A percentile compares a stretch with the other conserved stretches of the same genome.
Conservation (phyloP, 2,329 filamentous ascomycete species). For the Acrocalymma vagum region DNA sequence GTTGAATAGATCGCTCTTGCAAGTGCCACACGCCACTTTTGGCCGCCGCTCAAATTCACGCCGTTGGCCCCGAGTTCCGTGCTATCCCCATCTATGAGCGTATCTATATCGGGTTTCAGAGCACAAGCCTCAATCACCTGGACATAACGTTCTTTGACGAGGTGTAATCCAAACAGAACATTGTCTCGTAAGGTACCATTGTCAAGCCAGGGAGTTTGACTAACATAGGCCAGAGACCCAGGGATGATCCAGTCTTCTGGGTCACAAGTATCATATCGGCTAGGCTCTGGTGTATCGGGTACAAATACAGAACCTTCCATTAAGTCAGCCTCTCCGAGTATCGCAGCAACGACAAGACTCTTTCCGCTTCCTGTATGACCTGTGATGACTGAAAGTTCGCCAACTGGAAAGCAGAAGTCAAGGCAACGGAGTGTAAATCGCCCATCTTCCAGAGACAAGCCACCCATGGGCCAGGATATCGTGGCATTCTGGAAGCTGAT, state of each 20-base stretch:
- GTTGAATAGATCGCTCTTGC: constrained; percentile 53
- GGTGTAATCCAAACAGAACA: constrained; percentile 8
- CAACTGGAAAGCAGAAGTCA: constrained; percentile 71
- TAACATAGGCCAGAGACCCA: constrained; percentile 75
- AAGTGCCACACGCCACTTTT: constrained; percentile 52
- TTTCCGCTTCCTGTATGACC: constrained; percentile 83
- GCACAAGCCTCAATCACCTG: constrained; percentile 14
- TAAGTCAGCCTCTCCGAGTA: constrained; percentile 79
- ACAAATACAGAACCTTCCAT: constrained; percentile 68
- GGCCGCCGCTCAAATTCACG: constrained; percentile 55
- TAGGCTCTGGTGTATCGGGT: constrained; percentile 28
- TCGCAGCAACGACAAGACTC: constrained; percentile 75
- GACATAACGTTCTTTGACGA: constrained; percentile 5
- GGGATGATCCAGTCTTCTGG: constrained; percentile 73
- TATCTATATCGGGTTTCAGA: constrained; percentile 7
- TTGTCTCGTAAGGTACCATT: constrained; percentile 15
- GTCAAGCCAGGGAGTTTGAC: constrained; percentile 57
- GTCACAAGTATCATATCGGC: constrained; percentile 3
- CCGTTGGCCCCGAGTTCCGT: constrained; percentile 14
- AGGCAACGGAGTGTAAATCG: constrained; percentile 74
- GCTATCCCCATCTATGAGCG: constrained; percentile 8
- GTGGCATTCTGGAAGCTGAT: constrained; percentile 73
- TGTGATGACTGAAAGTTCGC: constrained; percentile 76
- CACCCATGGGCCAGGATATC: constrained; percentile 74
- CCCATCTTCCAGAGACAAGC: too few relatives aligned